Base-by-base conservation (phyloP, 306 rosid genomes). In the Aeschynomene evenia region DNA sequence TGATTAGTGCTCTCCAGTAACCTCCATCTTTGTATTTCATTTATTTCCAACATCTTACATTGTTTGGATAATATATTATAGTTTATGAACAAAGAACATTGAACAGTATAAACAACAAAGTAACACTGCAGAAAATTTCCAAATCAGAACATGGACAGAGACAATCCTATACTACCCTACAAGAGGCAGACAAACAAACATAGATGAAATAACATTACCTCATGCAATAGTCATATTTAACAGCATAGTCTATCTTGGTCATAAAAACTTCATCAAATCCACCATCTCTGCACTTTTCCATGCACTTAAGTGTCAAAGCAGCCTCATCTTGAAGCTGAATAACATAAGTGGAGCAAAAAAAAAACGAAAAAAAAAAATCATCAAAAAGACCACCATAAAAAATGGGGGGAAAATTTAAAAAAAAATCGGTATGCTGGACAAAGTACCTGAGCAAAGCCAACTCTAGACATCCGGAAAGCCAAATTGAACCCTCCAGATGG, bases 231-330 rank as follows among this genome's bases (percentile, higher is more conserved):
- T 94, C 99, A 83, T 87, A 91, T 68, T 88, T 88, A 69, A 84
- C 72, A 67, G 92, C 88, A 80, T 28, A 85, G 84, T 94, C 97
- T 68, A 91, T 67, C 81, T 75, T 88, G 66, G 92, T 91, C 95
- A 90, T 84, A 78, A 91, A 94, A 59, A 83, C 77, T 76, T 88
- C 97, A 77, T 94, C 96, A 78, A 94, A 94, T 57, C 95, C 97
- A 72, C 88, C 89, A 70, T 85, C 91, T 74, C 80, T 76, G 73
- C 95, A 84, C 80, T 83, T 87, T 52, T 85, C 89, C 68, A 87
- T 39, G 84, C 97, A 94, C 68, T 72, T 75, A 65, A 91, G 86
- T 50, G 97, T 66, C 81, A 74, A 45, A 51, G 86, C 81, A 59
- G 99, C 92, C 79, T 87, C 96, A 4, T 84, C 81, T 84, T 83